These are phyloP conservation scores for Corchorus olitorius DNA, from an alignment of 345 rosid species.

Conservation along the genomic window DNA sequence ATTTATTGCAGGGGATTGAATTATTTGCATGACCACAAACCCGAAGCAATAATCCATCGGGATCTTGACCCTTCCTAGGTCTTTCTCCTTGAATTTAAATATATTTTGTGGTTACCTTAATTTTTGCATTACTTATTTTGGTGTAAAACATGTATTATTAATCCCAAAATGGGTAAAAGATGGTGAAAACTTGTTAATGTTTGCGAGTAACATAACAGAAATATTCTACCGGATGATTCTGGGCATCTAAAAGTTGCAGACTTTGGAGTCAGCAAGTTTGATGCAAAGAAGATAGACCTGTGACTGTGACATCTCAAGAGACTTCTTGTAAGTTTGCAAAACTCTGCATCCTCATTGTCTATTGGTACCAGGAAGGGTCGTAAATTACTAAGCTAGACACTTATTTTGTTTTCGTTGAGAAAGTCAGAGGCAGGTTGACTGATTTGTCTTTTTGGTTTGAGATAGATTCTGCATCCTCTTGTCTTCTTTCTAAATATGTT, in stretches of 20 bases:
- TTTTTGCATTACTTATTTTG: conserved; percentile 13
- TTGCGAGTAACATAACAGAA: conserved; percentile 65
- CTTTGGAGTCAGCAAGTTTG: conserved; percentile 70
- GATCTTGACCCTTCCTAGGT: conserved; percentile 89
- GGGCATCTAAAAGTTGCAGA: conserved; percentile 79
- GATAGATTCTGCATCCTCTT: too few species aligned
- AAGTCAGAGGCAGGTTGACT: not conserved
- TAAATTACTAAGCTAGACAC: not conserved
- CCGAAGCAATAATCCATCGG: conserved; percentile 78
- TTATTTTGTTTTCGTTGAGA: conserved; percentile 14
- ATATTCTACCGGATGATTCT: conserved; percentile 71
- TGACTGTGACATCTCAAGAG: conserved; percentile 47
- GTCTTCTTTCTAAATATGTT: not conserved
- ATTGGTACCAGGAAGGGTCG: not conserved
- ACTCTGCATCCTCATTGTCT: not conserved
- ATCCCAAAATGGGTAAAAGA: conserved; percentile 26
- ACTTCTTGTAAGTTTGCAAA: conserved; percentile 57
- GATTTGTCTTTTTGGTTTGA: conserved; percentile 8
- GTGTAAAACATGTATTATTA: not conserved
- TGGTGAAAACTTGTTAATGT: conserved; percentile 38
- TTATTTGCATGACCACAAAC: conserved; percentile 82
- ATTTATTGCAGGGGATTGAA: conserved; percentile 75
- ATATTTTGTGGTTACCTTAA: not conserved
- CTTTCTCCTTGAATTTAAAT: conserved; percentile 26
- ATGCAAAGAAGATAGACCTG: conserved; percentile 60